phyloP scores from a whole-genome alignment of 192 early-diverging fungal genomes.

The Oehlia diaphana region DNA sequence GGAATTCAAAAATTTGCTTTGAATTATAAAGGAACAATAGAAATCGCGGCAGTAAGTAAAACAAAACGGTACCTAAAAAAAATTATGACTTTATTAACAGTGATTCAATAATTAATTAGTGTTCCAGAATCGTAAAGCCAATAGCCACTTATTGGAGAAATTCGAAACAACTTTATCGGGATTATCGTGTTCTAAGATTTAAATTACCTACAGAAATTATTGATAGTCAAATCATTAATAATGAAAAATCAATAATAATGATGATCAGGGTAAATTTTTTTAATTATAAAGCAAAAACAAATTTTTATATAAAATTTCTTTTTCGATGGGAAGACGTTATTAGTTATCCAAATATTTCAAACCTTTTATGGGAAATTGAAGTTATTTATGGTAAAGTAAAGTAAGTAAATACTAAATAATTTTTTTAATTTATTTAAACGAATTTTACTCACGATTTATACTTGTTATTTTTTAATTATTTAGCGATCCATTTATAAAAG shows the following conservation, averaged over 20 bases:
- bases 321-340: not conserved
- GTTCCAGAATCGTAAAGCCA: not conserved
- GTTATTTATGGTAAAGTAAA: not conserved
- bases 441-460: not conserved
- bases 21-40: not conserved
- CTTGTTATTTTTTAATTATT: not conserved
- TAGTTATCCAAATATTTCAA: not conserved
- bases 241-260: not conserved
- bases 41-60: not conserved
- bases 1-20: not conserved
- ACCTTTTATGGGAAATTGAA: not conserved
- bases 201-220: slow-evolving; percentile 5
- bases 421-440: not conserved
- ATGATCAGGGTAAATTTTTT: not conserved
- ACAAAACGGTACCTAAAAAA: not conserved
- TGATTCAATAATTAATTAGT: not conserved
- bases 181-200: not conserved
- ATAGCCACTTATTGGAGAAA: slow-evolving; percentile 1
- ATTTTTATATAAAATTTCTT: not conserved
- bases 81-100: too few species aligned
- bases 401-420: not conserved
- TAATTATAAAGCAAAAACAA: not conserved
- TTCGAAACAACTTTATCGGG: not conserved
- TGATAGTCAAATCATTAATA: not conserved
- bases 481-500: not conserved